Conservation (phyloP, 257 asterid species). For the Henckelia pumila region DNA sequence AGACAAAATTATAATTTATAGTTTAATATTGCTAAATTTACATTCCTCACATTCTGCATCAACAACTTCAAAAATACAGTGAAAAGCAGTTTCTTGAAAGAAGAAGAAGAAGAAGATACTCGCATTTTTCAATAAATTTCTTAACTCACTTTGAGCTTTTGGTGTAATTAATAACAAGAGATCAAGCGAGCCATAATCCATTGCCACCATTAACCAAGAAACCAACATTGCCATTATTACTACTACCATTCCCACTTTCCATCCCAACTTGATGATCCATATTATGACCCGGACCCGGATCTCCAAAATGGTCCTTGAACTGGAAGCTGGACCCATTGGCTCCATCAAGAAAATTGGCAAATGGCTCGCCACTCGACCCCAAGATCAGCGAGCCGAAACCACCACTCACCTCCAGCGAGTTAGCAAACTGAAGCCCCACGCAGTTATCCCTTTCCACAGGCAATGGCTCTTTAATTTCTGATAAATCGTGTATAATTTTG, state of each 20-base stretch:
- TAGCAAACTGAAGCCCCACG: conserved; percentile 39
- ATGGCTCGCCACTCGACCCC: conserved; percentile 1
- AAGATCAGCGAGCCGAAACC: too few species aligned
- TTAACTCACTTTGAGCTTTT: too few species aligned
- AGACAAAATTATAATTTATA: not conserved
- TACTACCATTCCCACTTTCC: conserved; percentile 29
- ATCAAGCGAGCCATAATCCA: conserved; percentile 33
- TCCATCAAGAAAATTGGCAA: conserved; percentile 53
- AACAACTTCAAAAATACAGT: not conserved
- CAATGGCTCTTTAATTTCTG: conserved; percentile 33
- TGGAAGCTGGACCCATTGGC: conserved; percentile 43
- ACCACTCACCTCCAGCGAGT: too few species aligned
- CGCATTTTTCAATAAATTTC: too few species aligned
- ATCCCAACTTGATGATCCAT: conserved; percentile 35
- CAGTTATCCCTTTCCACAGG: conserved; percentile 33
- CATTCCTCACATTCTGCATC: not conserved
- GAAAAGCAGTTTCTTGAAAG: not conserved
- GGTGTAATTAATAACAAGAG: too few species aligned
- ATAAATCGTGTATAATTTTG: conserved; percentile 9
- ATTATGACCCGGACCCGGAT: conserved; percentile 37
- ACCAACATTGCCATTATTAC: conserved; percentile 35
- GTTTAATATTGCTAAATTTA: not conserved
- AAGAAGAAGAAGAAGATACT: too few species aligned
- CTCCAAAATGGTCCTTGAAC: conserved; percentile 38
- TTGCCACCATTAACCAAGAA: conserved; percentile 38